A percentile compares a stretch with the other conserved stretches of the same genome.
Conservation (phyloP, 2,329 filamentous ascomycete species). For the Pochonia chlamydosporia region DNA sequence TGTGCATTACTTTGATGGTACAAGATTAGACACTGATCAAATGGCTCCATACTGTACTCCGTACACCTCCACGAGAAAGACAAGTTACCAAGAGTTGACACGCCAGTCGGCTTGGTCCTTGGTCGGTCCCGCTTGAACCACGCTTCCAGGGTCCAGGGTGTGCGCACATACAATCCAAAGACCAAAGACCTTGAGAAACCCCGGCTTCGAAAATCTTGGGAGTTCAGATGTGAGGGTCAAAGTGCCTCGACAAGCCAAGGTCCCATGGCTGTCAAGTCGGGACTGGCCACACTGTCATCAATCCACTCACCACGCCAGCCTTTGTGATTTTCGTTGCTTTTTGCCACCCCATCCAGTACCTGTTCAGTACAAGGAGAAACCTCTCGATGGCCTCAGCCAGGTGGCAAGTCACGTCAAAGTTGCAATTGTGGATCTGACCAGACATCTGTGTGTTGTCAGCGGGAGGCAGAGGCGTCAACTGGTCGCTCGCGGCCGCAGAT, state of each 20-base stretch:
- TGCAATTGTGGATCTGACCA: background rate
- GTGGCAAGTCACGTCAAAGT: too few relatives aligned
- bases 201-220: background rate
- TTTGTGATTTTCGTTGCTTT: background rate
- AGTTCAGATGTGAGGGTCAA: background rate
- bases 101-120: background rate
- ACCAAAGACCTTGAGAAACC: background rate
- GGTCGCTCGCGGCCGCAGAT: background rate
- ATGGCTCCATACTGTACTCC: too few relatives aligned
- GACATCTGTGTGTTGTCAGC: conserved; percentile 1
- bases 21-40: too few relatives aligned
- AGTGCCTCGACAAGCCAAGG: background rate
- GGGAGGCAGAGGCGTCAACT: background rate
- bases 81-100: too few relatives aligned
- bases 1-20: too few relatives aligned
- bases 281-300: background rate
- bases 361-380: too few relatives aligned
- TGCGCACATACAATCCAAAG: background rate
- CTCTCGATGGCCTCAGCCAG: too few relatives aligned
- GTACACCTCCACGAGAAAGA: too few relatives aligned
- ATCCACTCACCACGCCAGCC: too few relatives aligned
- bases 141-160: conserved; percentile 8
- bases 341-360: background rate
- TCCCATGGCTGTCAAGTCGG: background rate
- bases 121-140: conserved; percentile 5